Conservation (phyloP, 2,329 filamentous ascomycete species). For the Elsinoe ampelina region DNA sequence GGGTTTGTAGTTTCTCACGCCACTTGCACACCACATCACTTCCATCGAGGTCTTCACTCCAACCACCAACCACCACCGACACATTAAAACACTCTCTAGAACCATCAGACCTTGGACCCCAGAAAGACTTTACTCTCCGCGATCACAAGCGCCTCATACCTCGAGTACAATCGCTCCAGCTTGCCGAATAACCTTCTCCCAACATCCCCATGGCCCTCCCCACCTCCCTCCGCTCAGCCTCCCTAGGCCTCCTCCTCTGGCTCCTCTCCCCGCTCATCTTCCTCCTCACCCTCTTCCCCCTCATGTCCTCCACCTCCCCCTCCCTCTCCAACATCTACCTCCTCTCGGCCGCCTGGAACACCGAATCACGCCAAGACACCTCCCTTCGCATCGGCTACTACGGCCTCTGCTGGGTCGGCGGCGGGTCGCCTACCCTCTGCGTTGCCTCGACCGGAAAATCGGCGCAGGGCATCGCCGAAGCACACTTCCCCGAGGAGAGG, state of each 20-base stretch:
- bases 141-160: too few species aligned
- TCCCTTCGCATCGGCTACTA: conserved; percentile 16
- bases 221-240: background rate
- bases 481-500: background rate
- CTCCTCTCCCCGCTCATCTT: conserved; percentile 16
- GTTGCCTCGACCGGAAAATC: conserved; percentile 12
- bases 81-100: background rate
- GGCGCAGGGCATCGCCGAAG: conserved; percentile 7
- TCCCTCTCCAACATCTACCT: conserved; percentile 14
- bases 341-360: conserved; percentile 8
- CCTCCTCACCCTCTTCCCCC: conserved; percentile 17
- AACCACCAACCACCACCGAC: background rate
- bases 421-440: background rate
- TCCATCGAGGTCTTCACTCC: background rate
- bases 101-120: too few species aligned
- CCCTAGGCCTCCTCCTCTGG: conserved; percentile 13
- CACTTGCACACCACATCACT: background rate
- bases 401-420: conserved; percentile 13
- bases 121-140: too few species aligned
- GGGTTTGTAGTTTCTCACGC: background rate
- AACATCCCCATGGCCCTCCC: conserved; percentile 1
- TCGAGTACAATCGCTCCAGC: too few species aligned
- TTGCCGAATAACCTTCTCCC: too few species aligned
- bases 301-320: conserved; percentile 12
- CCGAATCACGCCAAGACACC: background rate